Evolutionary conservation across 345 rosid species (phyloP), one percentile per base, ranked within the genome.

Genomic region (Cardamine occulta): DNA sequence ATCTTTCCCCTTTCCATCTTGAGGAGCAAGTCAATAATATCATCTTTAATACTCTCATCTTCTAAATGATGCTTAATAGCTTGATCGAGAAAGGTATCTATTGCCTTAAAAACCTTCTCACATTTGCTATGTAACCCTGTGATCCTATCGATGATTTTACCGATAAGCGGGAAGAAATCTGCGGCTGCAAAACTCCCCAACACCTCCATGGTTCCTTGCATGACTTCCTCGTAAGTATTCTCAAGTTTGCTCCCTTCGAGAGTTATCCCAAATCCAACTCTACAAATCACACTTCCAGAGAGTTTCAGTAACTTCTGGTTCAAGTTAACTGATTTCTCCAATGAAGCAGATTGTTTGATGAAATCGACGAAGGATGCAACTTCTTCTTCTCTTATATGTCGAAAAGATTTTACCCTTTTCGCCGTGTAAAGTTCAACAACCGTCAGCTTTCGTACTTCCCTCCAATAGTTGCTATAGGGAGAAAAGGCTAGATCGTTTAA

Each of bases 11-110:
- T 69, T 29, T 76, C 79, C 34, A 83, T 74, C 37, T 66, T 57
- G 15, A 84, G 75, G 55, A 86, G 75, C 55, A 86, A 82, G 15
- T 75, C 86, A 14, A 87, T 77, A 62, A 87, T 66, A 81, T 86
- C 90, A 31, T 82, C 74, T 1, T 75, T 70, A 2, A 32, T 47
- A 17, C 73, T 80, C 21, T 63, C 62, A 47, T 64, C 29, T 29
- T 84, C 81, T 17, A 81, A 63, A 47, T 88, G 92, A 23, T 68
- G 82, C 23, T 84, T 67, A 10, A 89, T 78, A 14, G 72, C 57
- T 28, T 83, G 63, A 15, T 82, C 64, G 11, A 78, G 82, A 69
- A 85, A 80, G 2, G 55, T 4, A 68, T 89, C 89, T 7, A 85
- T 8, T 24, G 70, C 74, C 7, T 21, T 48, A 73, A 82, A 84